Evolutionary conservation across 2,329 filamentous ascomycete species (phyloP).

Genomic region (Epichloe bromicola): DNA sequence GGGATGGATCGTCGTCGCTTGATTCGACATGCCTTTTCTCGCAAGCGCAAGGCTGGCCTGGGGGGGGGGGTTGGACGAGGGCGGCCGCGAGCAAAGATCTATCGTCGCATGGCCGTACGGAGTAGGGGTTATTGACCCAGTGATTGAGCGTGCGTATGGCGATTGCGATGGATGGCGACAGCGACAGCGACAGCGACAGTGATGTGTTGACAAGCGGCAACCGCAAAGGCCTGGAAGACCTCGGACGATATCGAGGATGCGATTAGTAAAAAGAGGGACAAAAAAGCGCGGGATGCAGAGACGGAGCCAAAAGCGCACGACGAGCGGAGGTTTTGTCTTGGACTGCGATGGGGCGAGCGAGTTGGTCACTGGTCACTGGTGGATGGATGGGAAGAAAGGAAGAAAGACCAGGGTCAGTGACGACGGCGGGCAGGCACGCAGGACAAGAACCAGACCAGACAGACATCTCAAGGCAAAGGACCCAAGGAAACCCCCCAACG

Average conservation of each 20-base stretch:
- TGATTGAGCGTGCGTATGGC: background rate
- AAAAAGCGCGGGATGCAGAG: background rate
- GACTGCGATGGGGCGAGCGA: background rate
- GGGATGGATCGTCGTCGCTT: background rate
- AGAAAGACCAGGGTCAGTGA: background rate
- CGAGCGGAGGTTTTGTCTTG: slow-evolving; percentile 1
- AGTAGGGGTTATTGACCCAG: background rate
- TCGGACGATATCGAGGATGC: background rate
- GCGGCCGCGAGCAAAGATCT: slow-evolving; percentile 6
- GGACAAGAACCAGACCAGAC: background rate
- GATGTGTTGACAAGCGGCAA: background rate
- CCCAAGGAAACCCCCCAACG: too few relatives aligned
- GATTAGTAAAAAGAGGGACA: background rate
- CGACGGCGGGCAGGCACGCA: background rate
- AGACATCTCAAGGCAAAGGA: too few relatives aligned
- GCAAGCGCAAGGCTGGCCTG: slow-evolving; percentile 4
- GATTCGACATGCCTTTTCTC: slow-evolving; percentile 9
- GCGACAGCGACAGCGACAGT: background rate
- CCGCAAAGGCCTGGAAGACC: background rate
- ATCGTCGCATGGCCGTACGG: slow-evolving; percentile 7
- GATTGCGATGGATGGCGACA: background rate
- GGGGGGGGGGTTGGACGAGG: background rate
- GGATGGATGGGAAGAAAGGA: background rate
- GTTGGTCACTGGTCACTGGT: background rate
- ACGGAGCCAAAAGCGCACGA: background rate